Evolutionary conservation across 2,329 filamentous ascomycete genomes (phyloP).

Genomic region (Verticillium isaacii): DNA sequence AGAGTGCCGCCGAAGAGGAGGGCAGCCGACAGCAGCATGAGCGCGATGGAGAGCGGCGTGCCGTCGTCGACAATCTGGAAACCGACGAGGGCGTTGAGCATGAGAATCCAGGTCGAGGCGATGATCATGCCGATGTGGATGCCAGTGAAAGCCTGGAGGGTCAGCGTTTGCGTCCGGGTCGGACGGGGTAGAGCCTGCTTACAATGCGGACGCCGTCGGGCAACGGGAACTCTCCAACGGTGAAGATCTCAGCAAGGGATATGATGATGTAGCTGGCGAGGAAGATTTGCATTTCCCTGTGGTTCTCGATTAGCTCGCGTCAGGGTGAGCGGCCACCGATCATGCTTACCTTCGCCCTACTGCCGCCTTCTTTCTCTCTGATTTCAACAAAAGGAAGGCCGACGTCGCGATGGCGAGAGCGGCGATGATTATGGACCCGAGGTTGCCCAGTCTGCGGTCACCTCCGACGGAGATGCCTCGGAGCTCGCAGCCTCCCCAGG

Average conservation of each 20-base stretch:
- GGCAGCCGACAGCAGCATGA: constrained; percentile 66
- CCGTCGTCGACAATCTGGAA: constrained; percentile 94
- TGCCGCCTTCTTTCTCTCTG: constrained; percentile 86
- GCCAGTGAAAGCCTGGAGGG: constrained; percentile 71
- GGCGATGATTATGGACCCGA: constrained; percentile 86
- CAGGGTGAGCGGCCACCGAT: not conserved
- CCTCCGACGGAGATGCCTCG: constrained; percentile 68
- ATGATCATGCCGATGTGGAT: constrained; percentile 87
- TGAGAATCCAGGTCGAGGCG: constrained; percentile 82
- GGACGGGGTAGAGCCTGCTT: constrained; percentile 26
- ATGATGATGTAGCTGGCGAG: constrained; percentile 81
- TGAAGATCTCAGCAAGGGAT: constrained; percentile 94
- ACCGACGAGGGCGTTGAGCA: constrained; percentile 88
- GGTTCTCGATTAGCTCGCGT: constrained; percentile 6
- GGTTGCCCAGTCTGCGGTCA: constrained; percentile 67
- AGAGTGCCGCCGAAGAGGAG: constrained; percentile 83
- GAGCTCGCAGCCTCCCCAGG: constrained; percentile 68
- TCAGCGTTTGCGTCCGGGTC: constrained; percentile 6
- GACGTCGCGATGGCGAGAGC: constrained; percentile 69
- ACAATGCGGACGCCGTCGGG: constrained; percentile 66
- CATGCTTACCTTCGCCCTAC: constrained; percentile 77
- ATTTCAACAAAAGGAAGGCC: constrained; percentile 67
- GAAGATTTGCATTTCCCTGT: constrained; percentile 94
- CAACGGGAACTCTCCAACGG: constrained; percentile 83
- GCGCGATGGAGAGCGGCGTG: constrained; percentile 73